These are phyloP conservation scores for Parastagonospora nodorum DNA, from an alignment of 2,329 filamentous ascomycete species.

Conservation along the genomic window DNA sequence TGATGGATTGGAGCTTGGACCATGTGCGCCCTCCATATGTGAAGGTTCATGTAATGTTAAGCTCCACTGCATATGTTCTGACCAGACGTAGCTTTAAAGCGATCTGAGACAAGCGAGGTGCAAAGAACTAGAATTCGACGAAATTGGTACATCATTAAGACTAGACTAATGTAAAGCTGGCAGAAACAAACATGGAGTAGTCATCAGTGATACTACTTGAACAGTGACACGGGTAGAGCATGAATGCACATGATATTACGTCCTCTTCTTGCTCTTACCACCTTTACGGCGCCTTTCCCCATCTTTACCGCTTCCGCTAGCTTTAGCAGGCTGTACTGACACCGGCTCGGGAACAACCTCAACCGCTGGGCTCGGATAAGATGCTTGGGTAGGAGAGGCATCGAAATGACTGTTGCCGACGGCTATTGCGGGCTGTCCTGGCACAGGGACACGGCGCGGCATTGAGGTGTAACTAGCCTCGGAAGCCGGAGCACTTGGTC, in stretches of 20 bases:
- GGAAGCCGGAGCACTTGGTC: constrained; percentile 26
- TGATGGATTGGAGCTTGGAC: neutral
- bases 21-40: neutral
- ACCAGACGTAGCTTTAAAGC: too few relatives aligned
- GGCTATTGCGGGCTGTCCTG: constrained; percentile 22
- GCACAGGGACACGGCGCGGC: constrained; percentile 45
- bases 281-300: constrained; percentile 33
- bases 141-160: too few relatives aligned
- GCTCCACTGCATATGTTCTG: too few relatives aligned
- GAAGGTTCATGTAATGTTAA: neutral
- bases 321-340: constrained; percentile 15
- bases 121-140: too few relatives aligned
- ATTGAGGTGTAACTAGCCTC: constrained; percentile 35
- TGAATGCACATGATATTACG: constrained; percentile 1
- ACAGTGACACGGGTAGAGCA: too few relatives aligned
- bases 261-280: constrained; percentile 29
- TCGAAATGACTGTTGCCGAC: constrained; percentile 25
- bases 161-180: too few relatives aligned
- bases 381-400: constrained; percentile 14
- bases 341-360: constrained; percentile 23
- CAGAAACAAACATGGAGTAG: too few relatives aligned
- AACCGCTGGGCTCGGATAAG: constrained; percentile 12
- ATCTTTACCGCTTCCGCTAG: constrained; percentile 24
- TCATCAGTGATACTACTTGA: too few relatives aligned
- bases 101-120: too few relatives aligned